Evolutionary conservation across 192 early-diverging fungal species (phyloP).

Genomic region (Podila clonocystis): DNA sequence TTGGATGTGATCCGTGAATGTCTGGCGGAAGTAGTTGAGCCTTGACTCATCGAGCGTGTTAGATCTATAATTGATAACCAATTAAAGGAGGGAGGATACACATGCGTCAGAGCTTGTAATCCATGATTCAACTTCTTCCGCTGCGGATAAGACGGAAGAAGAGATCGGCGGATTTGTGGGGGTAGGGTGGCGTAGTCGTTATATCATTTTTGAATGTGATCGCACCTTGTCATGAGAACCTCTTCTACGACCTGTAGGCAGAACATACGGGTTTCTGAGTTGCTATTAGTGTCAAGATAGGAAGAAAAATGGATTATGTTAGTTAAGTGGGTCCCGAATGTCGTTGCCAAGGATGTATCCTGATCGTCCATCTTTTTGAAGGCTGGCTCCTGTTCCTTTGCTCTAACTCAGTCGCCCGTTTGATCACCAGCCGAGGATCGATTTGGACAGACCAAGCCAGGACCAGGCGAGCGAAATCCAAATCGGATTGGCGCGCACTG

Average conservation of each 20-base stretch:
- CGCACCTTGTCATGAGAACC: slow-evolving; percentile 66
- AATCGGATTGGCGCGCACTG: slow-evolving; percentile 2
- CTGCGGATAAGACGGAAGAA: no score
- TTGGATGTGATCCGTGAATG: slow-evolving; percentile 67
- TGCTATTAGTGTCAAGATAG: slow-evolving; percentile 45
- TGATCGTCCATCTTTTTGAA: background rate
- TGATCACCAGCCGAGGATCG: no score
- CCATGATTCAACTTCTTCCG: background rate
- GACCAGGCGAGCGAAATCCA: slow-evolving; percentile 17
- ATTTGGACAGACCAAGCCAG: background rate
- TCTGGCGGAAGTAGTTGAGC: slow-evolving; percentile 62
- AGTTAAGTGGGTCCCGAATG: background rate
- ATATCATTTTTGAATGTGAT: background rate
- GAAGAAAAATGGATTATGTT: background rate
- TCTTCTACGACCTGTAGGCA: slow-evolving; percentile 86
- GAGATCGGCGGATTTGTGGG: background rate
- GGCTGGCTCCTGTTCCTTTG: no score
- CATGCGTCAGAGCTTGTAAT: background rate
- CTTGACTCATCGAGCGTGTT: slow-evolving; percentile 58
- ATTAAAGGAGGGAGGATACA: background rate
- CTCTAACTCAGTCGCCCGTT: no score
- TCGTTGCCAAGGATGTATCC: background rate
- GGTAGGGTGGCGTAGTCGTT: background rate
- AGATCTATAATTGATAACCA: slow-evolving; percentile 33
- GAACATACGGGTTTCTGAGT: slow-evolving; percentile 85